phyloP scores from a whole-genome alignment of 441 rosid genomes.

The Metrosideros polymorpha region DNA sequence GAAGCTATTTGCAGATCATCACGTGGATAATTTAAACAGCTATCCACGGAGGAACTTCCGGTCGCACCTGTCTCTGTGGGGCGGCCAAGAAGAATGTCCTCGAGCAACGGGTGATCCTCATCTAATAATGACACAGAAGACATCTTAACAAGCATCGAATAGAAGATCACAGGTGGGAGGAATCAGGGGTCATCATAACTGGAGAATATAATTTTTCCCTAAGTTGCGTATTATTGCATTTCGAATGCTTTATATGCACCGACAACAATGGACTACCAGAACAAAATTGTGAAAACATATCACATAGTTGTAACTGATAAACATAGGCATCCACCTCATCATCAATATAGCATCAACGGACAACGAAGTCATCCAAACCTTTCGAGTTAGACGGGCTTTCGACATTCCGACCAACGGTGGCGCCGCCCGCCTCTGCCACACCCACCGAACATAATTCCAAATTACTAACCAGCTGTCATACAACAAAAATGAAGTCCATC shows the following conservation, averaged over 20 bases:
- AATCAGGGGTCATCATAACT: neutral
- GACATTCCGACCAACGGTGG: neutral
- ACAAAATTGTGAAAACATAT: neutral
- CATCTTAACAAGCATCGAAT: constrained; percentile 19
- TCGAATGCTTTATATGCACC: neutral
- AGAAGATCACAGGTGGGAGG: neutral
- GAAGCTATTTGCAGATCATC: constrained; percentile 25
- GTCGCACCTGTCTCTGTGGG: constrained; percentile 77
- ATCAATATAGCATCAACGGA: neutral
- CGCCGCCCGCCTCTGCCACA: constrained; percentile 34
- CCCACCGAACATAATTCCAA: constrained; percentile 53
- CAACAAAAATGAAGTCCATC: constrained; percentile 26
- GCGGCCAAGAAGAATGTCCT: constrained; percentile 58
- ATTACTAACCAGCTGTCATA: constrained; percentile 48
- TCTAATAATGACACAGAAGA: constrained; percentile 24
- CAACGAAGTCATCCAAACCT: constrained; percentile 15
- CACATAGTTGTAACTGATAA: neutral
- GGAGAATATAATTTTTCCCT: neutral
- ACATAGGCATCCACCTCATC: neutral
- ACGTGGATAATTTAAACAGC: constrained; percentile 30
- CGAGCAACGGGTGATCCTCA: constrained; percentile 28
- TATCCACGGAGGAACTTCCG: constrained; percentile 57
- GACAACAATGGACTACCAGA: neutral
- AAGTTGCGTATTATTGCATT: neutral
- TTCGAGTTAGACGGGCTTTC: constrained; percentile 16